Conservation (phyloP, 352 stramenopile genomes). For the Phytophthora kernoviae region DNA sequence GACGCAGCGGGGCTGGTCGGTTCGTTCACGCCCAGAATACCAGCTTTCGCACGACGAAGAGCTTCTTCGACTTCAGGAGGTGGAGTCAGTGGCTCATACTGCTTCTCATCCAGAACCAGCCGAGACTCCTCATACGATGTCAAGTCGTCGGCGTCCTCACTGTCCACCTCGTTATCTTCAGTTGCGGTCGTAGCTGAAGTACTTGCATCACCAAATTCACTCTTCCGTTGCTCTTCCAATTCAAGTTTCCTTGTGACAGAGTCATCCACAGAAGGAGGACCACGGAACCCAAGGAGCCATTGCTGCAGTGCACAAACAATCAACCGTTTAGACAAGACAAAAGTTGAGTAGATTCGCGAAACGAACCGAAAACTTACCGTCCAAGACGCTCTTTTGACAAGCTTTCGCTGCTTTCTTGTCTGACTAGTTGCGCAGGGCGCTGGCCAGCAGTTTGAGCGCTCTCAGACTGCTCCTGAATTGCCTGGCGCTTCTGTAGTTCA, state of each 20-base stretch:
- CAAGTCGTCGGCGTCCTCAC: conserved; percentile 27
- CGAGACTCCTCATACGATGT: conserved; percentile 30
- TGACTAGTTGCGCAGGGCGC: not conserved
- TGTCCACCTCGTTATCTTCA: conserved; percentile 22
- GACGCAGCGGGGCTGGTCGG: conserved; percentile 6
- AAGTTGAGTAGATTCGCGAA: not conserved
- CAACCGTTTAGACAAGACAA: not conserved
- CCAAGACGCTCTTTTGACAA: conserved; percentile 20
- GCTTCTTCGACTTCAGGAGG: conserved; percentile 51
- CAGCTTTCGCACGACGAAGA: conserved; percentile 40
- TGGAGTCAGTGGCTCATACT: conserved; percentile 40
- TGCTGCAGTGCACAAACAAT: conserved; percentile 15
- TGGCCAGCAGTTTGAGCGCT: conserved; percentile 18
- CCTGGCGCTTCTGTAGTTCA: conserved; percentile 24
- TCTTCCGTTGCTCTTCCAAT: conserved; percentile 14
- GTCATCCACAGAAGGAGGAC: conserved; percentile 1
- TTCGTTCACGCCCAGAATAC: conserved; percentile 13
- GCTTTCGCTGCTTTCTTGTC: conserved; percentile 10
- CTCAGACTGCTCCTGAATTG: conserved; percentile 21
- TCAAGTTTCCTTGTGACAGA: conserved; percentile 2
- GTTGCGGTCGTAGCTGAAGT: conserved; percentile 16
- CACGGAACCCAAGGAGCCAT: conserved; percentile 35
- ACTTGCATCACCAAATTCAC: conserved; percentile 11
- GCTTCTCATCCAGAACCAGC: conserved; percentile 16
- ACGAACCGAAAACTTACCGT: conserved; percentile 19